Evolutionary conservation across 2,329 filamentous ascomycete species (phyloP).

Genomic region (Xylaria sp.): DNA sequence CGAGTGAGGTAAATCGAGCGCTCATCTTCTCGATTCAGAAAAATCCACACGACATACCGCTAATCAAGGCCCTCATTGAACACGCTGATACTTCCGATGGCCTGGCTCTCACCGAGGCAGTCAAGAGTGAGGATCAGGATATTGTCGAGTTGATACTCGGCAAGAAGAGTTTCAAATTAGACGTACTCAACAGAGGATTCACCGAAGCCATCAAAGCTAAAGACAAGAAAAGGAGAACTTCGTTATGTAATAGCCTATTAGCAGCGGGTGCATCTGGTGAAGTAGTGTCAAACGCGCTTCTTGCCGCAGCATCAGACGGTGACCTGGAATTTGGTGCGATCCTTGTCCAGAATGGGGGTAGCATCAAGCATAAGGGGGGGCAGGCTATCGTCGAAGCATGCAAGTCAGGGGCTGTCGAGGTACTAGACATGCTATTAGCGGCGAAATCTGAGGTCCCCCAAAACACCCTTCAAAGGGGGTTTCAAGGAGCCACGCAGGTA

Average conservation of each 20-base stretch:
- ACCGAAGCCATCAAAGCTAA: conserved; percentile 50
- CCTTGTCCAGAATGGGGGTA: conserved; percentile 58
- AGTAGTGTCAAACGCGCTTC: conserved; percentile 55
- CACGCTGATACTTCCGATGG: conserved; percentile 58
- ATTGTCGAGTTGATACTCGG: conserved; percentile 53
- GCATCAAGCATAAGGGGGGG: conserved; percentile 56
- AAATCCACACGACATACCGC: conserved; percentile 54
- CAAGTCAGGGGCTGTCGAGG: conserved; percentile 54
- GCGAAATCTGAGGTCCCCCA: conserved; percentile 48
- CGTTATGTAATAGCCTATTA: conserved; percentile 54
- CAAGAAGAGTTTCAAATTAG: conserved; percentile 45
- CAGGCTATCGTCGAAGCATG: conserved; percentile 62
- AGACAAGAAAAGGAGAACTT: conserved; percentile 47
- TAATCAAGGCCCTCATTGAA: conserved; percentile 52
- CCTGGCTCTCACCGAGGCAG: conserved; percentile 53
- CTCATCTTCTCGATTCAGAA: conserved; percentile 56
- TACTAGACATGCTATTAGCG: conserved; percentile 57
- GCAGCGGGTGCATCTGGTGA: conserved; percentile 52
- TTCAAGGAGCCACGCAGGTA: conserved; percentile 61
- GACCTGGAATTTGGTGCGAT: conserved; percentile 58
- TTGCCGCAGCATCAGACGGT: conserved; percentile 58
- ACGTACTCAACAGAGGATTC: conserved; percentile 51
- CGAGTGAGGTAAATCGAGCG: conserved; percentile 56
- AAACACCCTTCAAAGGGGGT: conserved; percentile 54
- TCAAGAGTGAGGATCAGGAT: conserved; percentile 53